Evolutionary conservation across 2,329 filamentous ascomycete genomes (phyloP).

Genomic region (Claviceps quebecensis): DNA sequence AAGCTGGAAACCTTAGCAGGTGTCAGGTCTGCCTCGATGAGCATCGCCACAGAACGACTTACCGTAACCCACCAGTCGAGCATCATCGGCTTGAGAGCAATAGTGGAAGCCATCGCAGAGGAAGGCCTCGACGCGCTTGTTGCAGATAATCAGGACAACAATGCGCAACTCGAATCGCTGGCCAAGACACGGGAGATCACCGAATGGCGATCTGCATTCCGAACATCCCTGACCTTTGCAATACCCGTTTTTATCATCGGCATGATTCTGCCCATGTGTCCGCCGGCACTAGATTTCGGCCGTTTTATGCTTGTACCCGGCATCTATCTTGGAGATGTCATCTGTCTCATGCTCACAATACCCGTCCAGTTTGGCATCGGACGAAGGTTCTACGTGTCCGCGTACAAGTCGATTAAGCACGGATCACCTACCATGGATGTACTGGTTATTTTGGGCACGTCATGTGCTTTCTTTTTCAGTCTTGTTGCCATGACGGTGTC

Average conservation of each 20-base stretch:
- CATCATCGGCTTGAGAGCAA: constrained; percentile 60
- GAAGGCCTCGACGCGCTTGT: constrained; percentile 79
- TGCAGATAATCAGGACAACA: constrained; percentile 86
- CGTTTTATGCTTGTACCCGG: constrained; percentile 52
- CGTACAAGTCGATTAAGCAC: constrained; percentile 87
- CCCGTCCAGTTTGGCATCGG: constrained; percentile 96
- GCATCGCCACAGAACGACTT: constrained; percentile 58
- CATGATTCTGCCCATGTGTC: constrained; percentile 86
- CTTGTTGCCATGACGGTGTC: constrained; percentile 76
- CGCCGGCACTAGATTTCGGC: constrained; percentile 66
- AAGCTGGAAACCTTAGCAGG: constrained; percentile 52
- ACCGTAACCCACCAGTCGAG: constrained; percentile 59
- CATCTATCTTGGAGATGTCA: constrained; percentile 73
- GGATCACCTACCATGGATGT: constrained; percentile 95
- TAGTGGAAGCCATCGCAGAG: constrained; percentile 74
- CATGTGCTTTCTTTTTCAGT: constrained; percentile 93
- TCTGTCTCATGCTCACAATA: constrained; percentile 73
- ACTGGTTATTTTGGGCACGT: constrained; percentile 83
- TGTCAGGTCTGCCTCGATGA: constrained; percentile 59
- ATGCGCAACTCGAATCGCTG: constrained; percentile 87
- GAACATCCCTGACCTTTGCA: constrained; percentile 64
- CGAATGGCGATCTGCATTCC: constrained; percentile 78
- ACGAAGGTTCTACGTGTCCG: constrained; percentile 81
- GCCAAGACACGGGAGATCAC: constrained; percentile 94
- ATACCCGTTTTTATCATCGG: constrained; percentile 81